Evolutionary conservation across 2,329 filamentous ascomycete species (phyloP), one percentile per base, ranked within the genome.

Genomic region (Xylariaceae sp.): DNA sequence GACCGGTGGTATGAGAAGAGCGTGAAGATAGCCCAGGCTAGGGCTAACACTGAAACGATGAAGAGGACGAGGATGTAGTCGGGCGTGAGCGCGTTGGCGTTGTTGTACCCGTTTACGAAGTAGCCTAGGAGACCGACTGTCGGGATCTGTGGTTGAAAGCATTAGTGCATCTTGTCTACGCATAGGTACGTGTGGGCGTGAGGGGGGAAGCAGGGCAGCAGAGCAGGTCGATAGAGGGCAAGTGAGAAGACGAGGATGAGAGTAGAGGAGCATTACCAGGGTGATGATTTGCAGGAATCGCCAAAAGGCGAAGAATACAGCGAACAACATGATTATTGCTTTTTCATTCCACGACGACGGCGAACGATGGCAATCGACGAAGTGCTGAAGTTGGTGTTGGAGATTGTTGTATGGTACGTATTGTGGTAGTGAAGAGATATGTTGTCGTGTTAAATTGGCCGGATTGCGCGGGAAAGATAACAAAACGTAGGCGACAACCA

Each of bases 1-100:
- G 77, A 77, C 47, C 80, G 79, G 70, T 82, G 78, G 72, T 84
- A 85, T 63, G 69, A 74, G 73, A 85, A 82, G 50, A 86, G 72
- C 6, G 82, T 85, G 62, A 75, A 76, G 66, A 85, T 65, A 51
- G 77, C 69, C 82, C 82, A 86, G 48, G 77, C 79, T 43, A 77
- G 71, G 25, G 71, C 82, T 43, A 86, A 73, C 16, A 82, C 76
- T 20, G 77, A 77, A 49, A 83, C 77, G 69, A 85, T 83, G 74
- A 85, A 85, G 55, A 85, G 72, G 54, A 85, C 70, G 48, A 86
- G 76, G 63, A 85, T 75, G 62, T 77, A 79, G 64, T 73, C 69
- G 20, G 82, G 82, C 1, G 81, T 82, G 41, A 84, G 69, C 49
- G 70, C 61, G 65, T 85, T 83, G 57, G 64, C 58, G 42, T 67